Conservation (phyloP, 768 basidiomycete genomes). For the Pleurotus sapidus region DNA sequence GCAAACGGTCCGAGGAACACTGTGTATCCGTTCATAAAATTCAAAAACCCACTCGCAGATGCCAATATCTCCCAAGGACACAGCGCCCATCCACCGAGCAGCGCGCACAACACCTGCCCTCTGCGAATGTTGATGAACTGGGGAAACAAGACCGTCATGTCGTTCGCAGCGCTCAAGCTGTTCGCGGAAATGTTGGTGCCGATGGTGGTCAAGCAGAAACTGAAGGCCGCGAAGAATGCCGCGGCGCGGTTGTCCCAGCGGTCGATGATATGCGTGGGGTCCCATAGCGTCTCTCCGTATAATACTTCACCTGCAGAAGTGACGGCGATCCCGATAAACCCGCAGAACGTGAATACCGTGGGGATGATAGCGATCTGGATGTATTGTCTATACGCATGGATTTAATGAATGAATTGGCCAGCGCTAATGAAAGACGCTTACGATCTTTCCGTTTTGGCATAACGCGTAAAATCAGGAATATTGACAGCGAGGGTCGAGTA, state of each 20-base stretch:
- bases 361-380: conserved; percentile 78
- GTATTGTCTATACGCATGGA: conserved; percentile 48
- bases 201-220: conserved; percentile 70
- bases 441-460: conserved; percentile 67
- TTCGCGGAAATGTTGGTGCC: conserved; percentile 81
- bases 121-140: conserved; percentile 78
- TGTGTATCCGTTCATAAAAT: conserved; percentile 82
- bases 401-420: too few relatives aligned
- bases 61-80: conserved; percentile 85
- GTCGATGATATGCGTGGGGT: conserved; percentile 73
- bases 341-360: conserved; percentile 68
- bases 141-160: conserved; percentile 78
- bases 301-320: conserved; percentile 72
- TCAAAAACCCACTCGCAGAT: conserved; percentile 60
- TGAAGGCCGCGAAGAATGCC: conserved; percentile 79
- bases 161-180: conserved; percentile 69
- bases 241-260: conserved; percentile 84
- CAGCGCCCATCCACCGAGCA: conserved; percentile 84
- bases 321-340: conserved; percentile 79
- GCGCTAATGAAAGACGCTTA: conserved; percentile 25
- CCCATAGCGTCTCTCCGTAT: conserved; percentile 68
- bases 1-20: conserved; percentile 86
- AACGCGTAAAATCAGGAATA: conserved; percentile 88
- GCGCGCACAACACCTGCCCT: conserved; percentile 75
- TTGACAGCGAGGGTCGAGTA: conserved; percentile 76